Evolutionary conservation across 1,139 yeast species (phyloP).

Genomic region (Magnusiomyces sp.): DNA sequence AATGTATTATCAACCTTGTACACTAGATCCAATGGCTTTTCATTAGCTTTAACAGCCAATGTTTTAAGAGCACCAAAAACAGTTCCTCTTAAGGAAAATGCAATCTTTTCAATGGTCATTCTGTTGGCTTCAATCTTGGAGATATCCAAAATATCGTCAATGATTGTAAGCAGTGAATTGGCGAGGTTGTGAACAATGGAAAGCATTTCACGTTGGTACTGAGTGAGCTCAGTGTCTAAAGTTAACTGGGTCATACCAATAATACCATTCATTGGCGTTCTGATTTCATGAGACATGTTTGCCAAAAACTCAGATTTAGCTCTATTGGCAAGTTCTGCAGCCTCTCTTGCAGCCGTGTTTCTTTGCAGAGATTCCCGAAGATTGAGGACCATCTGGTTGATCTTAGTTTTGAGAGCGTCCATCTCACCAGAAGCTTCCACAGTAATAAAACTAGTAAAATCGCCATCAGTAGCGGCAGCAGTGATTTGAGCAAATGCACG

Average conservation of each 20-base stretch:
- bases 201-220: conserved; percentile 83
- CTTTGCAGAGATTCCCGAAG: conserved; percentile 83
- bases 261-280: conserved; percentile 90
- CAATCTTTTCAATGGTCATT: conserved; percentile 86
- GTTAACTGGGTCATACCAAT: conserved; percentile 89
- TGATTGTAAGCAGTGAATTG: conserved; percentile 71
- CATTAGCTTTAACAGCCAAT: conserved; percentile 79
- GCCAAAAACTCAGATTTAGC: conserved; percentile 90
- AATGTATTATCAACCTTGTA: conserved; percentile 78
- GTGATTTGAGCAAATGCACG: conserved; percentile 91
- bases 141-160: conserved; percentile 82
- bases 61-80: conserved; percentile 85
- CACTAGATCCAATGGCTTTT: conserved; percentile 68
- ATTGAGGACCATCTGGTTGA: conserved; percentile 85
- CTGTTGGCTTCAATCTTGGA: conserved; percentile 88
- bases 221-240: conserved; percentile 76
- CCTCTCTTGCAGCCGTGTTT: conserved; percentile 88
- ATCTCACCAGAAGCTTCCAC: conserved; percentile 90
- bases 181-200: conserved; percentile 82
- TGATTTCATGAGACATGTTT: conserved; percentile 83
- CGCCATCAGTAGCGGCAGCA: conserved; percentile 92
- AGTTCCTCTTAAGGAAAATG: conserved; percentile 70
- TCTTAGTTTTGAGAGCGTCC: conserved; percentile 86
- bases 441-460: conserved; percentile 79
- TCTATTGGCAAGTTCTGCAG: conserved; percentile 82